Conservation (phyloP, 805 yeast genomes). For the Wickerhamiella cacticola region DNA sequence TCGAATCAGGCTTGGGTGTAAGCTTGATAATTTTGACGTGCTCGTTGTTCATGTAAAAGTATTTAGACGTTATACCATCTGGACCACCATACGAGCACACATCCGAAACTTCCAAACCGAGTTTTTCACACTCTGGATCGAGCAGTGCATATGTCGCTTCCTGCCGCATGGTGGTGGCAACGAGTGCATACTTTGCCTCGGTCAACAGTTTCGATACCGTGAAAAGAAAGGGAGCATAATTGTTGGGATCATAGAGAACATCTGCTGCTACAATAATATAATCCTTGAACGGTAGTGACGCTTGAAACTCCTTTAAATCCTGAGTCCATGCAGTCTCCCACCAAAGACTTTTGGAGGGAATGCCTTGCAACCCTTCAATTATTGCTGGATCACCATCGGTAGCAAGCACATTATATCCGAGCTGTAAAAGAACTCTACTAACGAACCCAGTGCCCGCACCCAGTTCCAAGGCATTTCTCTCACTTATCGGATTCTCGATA, state of each 20-base stretch:
- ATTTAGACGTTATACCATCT: background rate
- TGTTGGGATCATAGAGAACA: conserved; percentile 65
- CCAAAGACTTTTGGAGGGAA: conserved; percentile 34
- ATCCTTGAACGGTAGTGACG: conserved; percentile 13
- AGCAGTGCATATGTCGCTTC: conserved; percentile 33
- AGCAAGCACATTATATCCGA: conserved; percentile 30
- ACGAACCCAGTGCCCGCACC: conserved; percentile 90
- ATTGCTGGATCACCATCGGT: conserved; percentile 61
- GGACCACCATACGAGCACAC: background rate
- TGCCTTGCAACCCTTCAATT: conserved; percentile 38
- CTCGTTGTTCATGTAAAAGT: conserved; percentile 10
- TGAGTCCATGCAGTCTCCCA: background rate
- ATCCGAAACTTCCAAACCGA: background rate
- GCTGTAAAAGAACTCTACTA: conserved; percentile 33
- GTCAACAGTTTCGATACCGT: conserved; percentile 31
- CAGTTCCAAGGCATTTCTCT: conserved; percentile 43
- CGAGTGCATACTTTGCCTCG: conserved; percentile 25
- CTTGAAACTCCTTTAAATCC: conserved; percentile 18
- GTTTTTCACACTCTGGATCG: background rate
- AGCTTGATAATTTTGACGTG: conserved; percentile 11
- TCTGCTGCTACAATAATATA: conserved; percentile 71
- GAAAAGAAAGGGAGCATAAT: conserved; percentile 43
- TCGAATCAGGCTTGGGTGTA: background rate
- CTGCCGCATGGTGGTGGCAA: conserved; percentile 72
- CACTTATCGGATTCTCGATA: conserved; percentile 15